Percentiles rank a stretch among this genome's conserved stretches.
phyloP scores from a whole-genome alignment of 768 basidiomycete species.

The Russula compacta region DNA sequence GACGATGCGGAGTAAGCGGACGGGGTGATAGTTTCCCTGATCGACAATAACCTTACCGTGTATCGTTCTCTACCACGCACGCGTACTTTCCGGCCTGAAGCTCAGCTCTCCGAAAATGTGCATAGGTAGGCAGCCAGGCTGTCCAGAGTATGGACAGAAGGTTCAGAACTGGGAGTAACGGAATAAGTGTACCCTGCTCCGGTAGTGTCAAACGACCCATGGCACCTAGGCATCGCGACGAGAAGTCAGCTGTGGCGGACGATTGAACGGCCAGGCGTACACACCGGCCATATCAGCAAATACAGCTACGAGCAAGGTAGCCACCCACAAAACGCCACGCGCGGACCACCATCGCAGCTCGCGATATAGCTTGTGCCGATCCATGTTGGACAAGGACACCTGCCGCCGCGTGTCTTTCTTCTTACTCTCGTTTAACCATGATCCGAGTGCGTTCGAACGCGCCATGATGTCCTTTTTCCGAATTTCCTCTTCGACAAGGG shows the following conservation, averaged over 20 bases:
- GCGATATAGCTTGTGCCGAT: constrained; percentile 35
- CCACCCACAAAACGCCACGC: constrained; percentile 59
- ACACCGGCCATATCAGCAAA: constrained; percentile 40
- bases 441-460: constrained; percentile 63
- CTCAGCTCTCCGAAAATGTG: constrained; percentile 45
- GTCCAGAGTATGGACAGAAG: constrained; percentile 66
- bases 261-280: constrained; percentile 10
- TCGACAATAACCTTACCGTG: constrained; percentile 36
- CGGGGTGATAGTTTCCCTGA: neutral
- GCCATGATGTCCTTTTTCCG: constrained; percentile 74
- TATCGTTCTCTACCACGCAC: constrained; percentile 55
- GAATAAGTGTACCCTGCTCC: neutral
- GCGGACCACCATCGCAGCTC: constrained; percentile 60
- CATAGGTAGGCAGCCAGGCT: constrained; percentile 81
- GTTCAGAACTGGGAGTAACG: constrained; percentile 41
- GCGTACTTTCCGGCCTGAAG: constrained; percentile 62
- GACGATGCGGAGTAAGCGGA: neutral
- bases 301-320: constrained; percentile 36
- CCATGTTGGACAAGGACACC: constrained; percentile 32
- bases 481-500: constrained; percentile 77
- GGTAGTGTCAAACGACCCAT: constrained; percentile 4
- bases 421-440: constrained; percentile 56
- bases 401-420: constrained; percentile 52
- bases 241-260: neutral
- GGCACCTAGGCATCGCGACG: neutral